Conservation (phyloP, 345 rosid genomes). For the Salix purpurea region DNA sequence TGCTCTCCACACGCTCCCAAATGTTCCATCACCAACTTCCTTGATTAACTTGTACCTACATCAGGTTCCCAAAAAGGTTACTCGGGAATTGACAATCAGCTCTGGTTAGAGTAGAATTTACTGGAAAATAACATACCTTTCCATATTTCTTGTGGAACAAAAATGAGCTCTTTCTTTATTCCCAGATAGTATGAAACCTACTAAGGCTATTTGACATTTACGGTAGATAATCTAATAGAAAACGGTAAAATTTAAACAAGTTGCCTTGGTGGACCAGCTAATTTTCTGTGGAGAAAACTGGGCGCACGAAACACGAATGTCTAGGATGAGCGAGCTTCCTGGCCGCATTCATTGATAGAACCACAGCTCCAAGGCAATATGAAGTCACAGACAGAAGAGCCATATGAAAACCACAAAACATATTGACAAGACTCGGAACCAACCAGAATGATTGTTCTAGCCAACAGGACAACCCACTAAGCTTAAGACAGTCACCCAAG, state of each 20-base stretch:
- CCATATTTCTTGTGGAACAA: constrained; percentile 52
- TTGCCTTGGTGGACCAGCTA: constrained; percentile 31
- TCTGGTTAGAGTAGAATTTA: neutral
- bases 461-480: constrained; percentile 27
- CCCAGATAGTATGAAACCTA: constrained; percentile 26
- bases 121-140: constrained; percentile 50
- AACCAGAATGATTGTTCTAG: constrained; percentile 32
- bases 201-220: constrained; percentile 38
- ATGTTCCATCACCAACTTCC: constrained; percentile 97
- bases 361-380: constrained; percentile 33
- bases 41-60: constrained; percentile 73
- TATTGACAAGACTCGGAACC: constrained; percentile 30
- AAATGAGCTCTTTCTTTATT: constrained; percentile 48
- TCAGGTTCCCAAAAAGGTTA: neutral
- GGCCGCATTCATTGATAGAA: constrained; percentile 50
- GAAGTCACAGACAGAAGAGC: constrained; percentile 27
- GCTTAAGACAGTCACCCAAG: constrained; percentile 35
- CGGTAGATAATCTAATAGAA: constrained; percentile 25
- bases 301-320: constrained; percentile 21
- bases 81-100: neutral
- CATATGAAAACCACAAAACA: constrained; percentile 34
- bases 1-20: constrained; percentile 94
- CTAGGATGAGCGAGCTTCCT: constrained; percentile 40
- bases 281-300: constrained; percentile 22
- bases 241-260: constrained; percentile 19